These are phyloP conservation scores for Trichoderma guizhouense DNA, from an alignment of 2,329 filamentous ascomycete species.

Conservation along the genomic window DNA sequence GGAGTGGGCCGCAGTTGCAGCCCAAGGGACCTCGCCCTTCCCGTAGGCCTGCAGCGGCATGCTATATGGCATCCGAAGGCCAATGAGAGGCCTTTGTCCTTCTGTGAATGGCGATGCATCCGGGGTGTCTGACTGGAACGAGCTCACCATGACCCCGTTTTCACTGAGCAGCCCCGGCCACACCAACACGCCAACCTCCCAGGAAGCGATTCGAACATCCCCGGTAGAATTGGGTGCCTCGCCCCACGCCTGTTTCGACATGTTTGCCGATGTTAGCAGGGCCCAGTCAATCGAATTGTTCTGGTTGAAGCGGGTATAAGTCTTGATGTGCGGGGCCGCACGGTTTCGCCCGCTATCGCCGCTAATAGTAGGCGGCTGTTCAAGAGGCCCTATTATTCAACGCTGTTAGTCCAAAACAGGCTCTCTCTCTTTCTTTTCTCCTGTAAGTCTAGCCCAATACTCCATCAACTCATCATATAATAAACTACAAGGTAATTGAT, in stretches of 20 bases:
- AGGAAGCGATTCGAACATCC: conserved; percentile 71
- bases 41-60: conserved; percentile 68
- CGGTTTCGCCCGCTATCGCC: conserved; percentile 58
- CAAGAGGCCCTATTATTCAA: conserved; percentile 29
- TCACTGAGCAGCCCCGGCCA: conserved; percentile 64
- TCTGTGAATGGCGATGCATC: conserved; percentile 22
- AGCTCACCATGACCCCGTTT: conserved; percentile 60
- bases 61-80: conserved; percentile 78
- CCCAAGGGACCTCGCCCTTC: conserved; percentile 69
- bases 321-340: conserved; percentile 87
- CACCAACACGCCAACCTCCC: conserved; percentile 78
- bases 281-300: conserved; percentile 70
- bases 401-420: background rate
- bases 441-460: background rate
- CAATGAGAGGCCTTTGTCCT: conserved; percentile 48
- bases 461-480: background rate
- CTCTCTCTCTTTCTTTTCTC: too few species aligned
- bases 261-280: conserved; percentile 82
- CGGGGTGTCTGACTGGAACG: conserved; percentile 62
- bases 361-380: conserved; percentile 18
- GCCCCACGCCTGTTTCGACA: conserved; percentile 89
- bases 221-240: conserved; percentile 54
- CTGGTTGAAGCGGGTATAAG: conserved; percentile 67
- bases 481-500: background rate
- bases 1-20: conserved; percentile 56